Evolutionary conservation across 495 filamentous ascomycete genomes (phyloP).

Genomic region (Aspergillus olivimuriae): DNA sequence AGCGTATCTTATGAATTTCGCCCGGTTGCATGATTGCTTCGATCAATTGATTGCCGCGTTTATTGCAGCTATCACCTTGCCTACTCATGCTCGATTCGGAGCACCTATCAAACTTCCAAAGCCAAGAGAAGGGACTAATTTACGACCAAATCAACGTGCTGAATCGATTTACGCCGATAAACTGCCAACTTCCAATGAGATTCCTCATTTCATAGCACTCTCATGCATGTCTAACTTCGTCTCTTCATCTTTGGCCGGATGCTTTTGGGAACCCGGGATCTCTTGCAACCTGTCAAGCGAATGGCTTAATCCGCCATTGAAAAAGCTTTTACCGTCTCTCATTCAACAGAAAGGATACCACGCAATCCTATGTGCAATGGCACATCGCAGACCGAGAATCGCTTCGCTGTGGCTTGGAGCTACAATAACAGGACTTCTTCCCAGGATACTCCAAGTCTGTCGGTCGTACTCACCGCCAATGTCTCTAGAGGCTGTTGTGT

Average conservation of each 20-base stretch:
- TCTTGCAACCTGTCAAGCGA: conserved; percentile 8
- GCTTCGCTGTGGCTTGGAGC: conserved; percentile 8
- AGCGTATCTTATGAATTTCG: conserved; percentile 5
- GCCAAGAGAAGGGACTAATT: not conserved
- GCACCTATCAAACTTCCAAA: conserved; percentile 3
- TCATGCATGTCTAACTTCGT: conserved; percentile 2
- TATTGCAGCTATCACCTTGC: conserved; percentile 5
- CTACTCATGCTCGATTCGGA: conserved; percentile 5
- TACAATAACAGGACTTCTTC: conserved; percentile 3
- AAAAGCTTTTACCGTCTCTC: not conserved
- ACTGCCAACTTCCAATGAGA: conserved; percentile 1
- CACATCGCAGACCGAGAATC: conserved; percentile 2
- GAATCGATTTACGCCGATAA: not conserved
- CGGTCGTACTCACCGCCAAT: not conserved
- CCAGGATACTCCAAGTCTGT: conserved; percentile 4
- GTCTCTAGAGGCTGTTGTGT: conserved; percentile 1
- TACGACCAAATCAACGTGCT: not conserved
- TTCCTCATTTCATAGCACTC: conserved; percentile 2
- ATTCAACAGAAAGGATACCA: not conserved
- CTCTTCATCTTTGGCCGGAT: conserved; percentile 4
- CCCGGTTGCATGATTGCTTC: conserved; percentile 4
- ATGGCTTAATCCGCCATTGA: conserved; percentile 4
- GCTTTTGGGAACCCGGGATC: conserved; percentile 7
- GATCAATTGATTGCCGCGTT: conserved; percentile 7
- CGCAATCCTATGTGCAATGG: conserved; percentile 3